Evolutionary conservation across 352 stramenopile species (phyloP).

Genomic region (Globisporangium acanthophoron): DNA sequence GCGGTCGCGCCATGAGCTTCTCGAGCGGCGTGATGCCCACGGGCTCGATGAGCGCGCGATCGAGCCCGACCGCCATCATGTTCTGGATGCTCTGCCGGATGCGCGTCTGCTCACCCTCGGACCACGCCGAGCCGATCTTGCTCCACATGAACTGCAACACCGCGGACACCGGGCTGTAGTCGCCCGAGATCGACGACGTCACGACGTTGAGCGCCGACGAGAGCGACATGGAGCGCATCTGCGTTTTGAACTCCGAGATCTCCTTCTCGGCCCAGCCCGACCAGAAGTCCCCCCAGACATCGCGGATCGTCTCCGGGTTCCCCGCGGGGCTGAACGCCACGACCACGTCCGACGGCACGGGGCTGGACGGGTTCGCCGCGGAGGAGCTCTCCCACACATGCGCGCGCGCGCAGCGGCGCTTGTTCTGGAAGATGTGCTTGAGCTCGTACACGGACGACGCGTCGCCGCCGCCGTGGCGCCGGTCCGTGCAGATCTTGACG

Average conservation of each 20-base stretch:
- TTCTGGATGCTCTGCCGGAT: slow-evolving; percentile 85
- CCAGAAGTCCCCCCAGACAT: slow-evolving; percentile 85
- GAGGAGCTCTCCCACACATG: slow-evolving; percentile 77
- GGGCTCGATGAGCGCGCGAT: slow-evolving; percentile 69
- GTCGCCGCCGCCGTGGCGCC: slow-evolving; percentile 28
- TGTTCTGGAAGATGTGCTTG: slow-evolving; percentile 85
- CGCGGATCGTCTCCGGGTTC: slow-evolving; percentile 75
- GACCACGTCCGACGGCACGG: slow-evolving; percentile 53
- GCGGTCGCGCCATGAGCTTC: slow-evolving; percentile 55
- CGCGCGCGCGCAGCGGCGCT: slow-evolving; percentile 64
- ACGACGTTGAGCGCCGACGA: slow-evolving; percentile 71
- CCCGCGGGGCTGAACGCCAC: slow-evolving; percentile 78
- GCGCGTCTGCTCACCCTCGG: slow-evolving; percentile 76
- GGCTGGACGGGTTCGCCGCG: slow-evolving; percentile 25
- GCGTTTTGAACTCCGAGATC: slow-evolving; percentile 70
- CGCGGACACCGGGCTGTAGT: slow-evolving; percentile 70
- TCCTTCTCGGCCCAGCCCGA: slow-evolving; percentile 82
- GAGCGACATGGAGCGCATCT: slow-evolving; percentile 73
- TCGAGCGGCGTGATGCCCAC: slow-evolving; percentile 64
- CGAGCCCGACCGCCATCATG: slow-evolving; percentile 77
- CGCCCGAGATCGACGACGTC: slow-evolving; percentile 69
- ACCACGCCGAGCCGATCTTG: slow-evolving; percentile 80
- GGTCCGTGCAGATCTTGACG: slow-evolving; percentile 71
- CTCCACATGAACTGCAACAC: slow-evolving; percentile 79
- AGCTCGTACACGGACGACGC: slow-evolving; percentile 73